These are phyloP conservation scores for Tetrapisispora arboricola DNA, from an alignment of 805 yeast species.

Conservation along the genomic window DNA sequence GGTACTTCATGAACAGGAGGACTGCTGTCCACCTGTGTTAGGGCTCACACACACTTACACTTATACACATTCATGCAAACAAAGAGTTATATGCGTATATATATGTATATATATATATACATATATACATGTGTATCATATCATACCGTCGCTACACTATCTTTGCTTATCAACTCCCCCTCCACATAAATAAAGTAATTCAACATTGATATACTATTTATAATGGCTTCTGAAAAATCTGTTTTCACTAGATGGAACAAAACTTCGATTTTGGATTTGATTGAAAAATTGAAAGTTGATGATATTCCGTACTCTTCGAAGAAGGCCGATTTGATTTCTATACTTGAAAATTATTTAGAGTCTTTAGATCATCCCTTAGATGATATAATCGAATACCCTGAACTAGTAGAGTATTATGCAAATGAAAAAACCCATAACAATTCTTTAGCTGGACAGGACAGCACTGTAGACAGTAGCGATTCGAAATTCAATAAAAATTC, in stretches of 20 bases:
- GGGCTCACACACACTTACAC: no score
- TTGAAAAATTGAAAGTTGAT: slow-evolving; percentile 15
- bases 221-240: slow-evolving; percentile 2
- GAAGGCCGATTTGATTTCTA: slow-evolving; percentile 13
- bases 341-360: slow-evolving; percentile 13
- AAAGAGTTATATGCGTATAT: no score
- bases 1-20: no score
- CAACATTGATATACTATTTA: background rate
- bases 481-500: background rate
- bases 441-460: no score
- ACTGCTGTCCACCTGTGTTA: no score
- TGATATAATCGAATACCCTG: slow-evolving; percentile 19
- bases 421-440: no score
- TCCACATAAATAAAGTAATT: background rate
- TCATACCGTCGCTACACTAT: no score
- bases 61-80: no score
- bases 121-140: background rate
- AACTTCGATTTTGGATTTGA: slow-evolving; percentile 20
- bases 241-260: slow-evolving; percentile 20
- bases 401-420: slow-evolving; percentile 7
- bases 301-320: slow-evolving; percentile 11
- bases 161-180: no score
- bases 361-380: slow-evolving; percentile 15
- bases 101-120: no score
- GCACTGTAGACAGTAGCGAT: background rate